Conservation (phyloP, 352 stramenopile genomes). For the Phytophthora capsici region DNA sequence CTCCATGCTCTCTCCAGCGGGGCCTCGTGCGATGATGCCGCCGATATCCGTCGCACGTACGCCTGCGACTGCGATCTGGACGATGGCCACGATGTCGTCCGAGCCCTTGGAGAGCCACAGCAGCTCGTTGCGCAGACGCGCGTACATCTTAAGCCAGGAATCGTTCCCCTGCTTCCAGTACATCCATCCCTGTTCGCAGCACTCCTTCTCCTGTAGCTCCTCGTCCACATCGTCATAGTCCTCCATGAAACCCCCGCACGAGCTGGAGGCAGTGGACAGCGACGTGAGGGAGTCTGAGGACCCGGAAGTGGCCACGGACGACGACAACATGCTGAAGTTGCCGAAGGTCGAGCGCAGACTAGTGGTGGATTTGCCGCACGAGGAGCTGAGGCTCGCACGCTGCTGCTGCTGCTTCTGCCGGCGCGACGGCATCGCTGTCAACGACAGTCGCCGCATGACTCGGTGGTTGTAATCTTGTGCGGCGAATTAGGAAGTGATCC, state of each 20-base stretch:
- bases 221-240: slow-evolving; percentile 38
- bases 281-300: slow-evolving; percentile 41
- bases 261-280: slow-evolving; percentile 58
- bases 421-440: slow-evolving; percentile 42
- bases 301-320: slow-evolving; percentile 29
- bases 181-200: slow-evolving; percentile 66
- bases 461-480: neutral
- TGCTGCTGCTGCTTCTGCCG: slow-evolving; percentile 28
- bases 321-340: slow-evolving; percentile 41
- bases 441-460: slow-evolving; percentile 41
- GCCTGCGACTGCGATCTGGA: slow-evolving; percentile 71
- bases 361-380: slow-evolving; percentile 26
- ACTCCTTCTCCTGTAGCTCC: slow-evolving; percentile 31
- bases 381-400: slow-evolving; percentile 21
- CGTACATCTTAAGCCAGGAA: slow-evolving; percentile 84
- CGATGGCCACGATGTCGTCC: slow-evolving; percentile 47
- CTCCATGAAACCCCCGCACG: slow-evolving; percentile 52
- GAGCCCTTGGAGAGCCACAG: slow-evolving; percentile 69
- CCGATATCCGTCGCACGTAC: slow-evolving; percentile 57
- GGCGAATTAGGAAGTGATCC: slow-evolving; percentile 39
- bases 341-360: slow-evolving; percentile 36
- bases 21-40: slow-evolving; percentile 54
- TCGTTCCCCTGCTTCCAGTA: slow-evolving; percentile 72
- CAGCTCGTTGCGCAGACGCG: slow-evolving; percentile 69
- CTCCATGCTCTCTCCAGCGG: slow-evolving; percentile 75